Conservation (phyloP, 371 early-diverging fungal genomes). For the Chytridiales sp. region DNA sequence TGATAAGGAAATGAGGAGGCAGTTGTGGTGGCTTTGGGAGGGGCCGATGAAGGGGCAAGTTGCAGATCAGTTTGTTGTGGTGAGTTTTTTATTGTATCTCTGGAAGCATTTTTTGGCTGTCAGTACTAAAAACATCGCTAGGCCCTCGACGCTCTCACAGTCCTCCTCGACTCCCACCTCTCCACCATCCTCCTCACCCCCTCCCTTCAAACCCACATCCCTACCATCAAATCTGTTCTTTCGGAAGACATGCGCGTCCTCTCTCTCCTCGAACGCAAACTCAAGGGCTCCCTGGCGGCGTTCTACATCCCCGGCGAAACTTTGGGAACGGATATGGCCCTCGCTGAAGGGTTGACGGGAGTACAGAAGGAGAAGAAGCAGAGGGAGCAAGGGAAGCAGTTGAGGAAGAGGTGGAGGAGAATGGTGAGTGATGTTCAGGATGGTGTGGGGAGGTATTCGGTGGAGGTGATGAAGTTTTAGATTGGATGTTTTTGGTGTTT, state of each 20-base stretch:
- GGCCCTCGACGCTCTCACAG: constrained; percentile 35
- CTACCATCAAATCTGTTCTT: neutral
- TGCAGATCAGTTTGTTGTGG: constrained; percentile 17
- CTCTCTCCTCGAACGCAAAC: constrained; percentile 12
- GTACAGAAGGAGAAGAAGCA: constrained; percentile 13
- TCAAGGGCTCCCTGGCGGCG: constrained; percentile 16
- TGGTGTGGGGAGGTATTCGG: constrained; percentile 31
- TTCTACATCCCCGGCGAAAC: constrained; percentile 15
- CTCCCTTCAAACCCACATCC: constrained; percentile 15
- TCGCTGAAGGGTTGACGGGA: neutral
- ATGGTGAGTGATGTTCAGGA: constrained; percentile 39
- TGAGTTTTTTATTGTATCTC: neutral
- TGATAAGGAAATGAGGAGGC: neutral
- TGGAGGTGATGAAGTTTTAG: constrained; percentile 32
- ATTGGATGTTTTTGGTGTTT: no score
- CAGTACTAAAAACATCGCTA: constrained; percentile 7
- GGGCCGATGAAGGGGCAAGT: constrained; percentile 9
- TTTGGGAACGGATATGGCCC: neutral
- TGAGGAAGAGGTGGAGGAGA: constrained; percentile 30
- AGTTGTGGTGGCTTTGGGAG: constrained; percentile 12
- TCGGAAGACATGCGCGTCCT: constrained; percentile 13
- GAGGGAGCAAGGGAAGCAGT: constrained; percentile 8
- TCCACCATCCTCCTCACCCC: constrained; percentile 34
- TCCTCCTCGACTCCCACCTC: constrained; percentile 33
- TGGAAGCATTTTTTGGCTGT: neutral